These are phyloP conservation scores for Decorospora gaudefroyi DNA, from an alignment of 2,329 filamentous ascomycete genomes.

Conservation along the genomic window DNA sequence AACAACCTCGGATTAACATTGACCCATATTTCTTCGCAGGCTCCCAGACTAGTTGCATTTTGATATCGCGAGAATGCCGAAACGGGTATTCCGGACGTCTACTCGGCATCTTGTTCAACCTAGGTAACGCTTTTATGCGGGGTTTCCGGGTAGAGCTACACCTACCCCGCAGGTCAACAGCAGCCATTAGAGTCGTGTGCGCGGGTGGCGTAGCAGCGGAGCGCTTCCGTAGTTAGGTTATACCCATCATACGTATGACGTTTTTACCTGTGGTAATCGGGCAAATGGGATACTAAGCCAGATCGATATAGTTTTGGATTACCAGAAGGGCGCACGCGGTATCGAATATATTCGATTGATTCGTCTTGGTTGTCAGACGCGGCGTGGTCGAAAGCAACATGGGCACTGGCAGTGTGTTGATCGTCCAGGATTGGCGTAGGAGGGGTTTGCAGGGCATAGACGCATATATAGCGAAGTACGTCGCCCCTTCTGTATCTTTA, in stretches of 20 bases:
- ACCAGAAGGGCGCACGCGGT: neutral
- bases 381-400: slow-evolving; percentile 6
- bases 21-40: neutral
- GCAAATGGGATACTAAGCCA: slow-evolving; percentile 13
- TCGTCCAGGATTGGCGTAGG: slow-evolving; percentile 13
- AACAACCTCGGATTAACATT: neutral
- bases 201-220: slow-evolving; percentile 9
- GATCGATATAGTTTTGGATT: slow-evolving; percentile 2
- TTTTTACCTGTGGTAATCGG: slow-evolving; percentile 13
- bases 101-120: neutral
- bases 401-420: slow-evolving; percentile 11
- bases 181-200: slow-evolving; percentile 13
- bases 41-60: neutral
- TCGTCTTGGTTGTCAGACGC: slow-evolving; percentile 3
- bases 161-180: slow-evolving; percentile 28
- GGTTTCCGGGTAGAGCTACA: slow-evolving; percentile 13
- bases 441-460: slow-evolving; percentile 21
- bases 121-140: slow-evolving; percentile 20
- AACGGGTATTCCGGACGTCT: slow-evolving; percentile 9
- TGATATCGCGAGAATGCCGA: neutral
- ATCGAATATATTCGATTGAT: slow-evolving; percentile 1
- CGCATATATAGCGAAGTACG: slow-evolving; percentile 23
- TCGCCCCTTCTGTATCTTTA: neutral
- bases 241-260: slow-evolving; percentile 1
- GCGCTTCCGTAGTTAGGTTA: slow-evolving; percentile 10